These are phyloP conservation scores for Candida pseudoviswanathii DNA, from an alignment of 1,139 yeast genomes.

Conservation along the genomic window DNA sequence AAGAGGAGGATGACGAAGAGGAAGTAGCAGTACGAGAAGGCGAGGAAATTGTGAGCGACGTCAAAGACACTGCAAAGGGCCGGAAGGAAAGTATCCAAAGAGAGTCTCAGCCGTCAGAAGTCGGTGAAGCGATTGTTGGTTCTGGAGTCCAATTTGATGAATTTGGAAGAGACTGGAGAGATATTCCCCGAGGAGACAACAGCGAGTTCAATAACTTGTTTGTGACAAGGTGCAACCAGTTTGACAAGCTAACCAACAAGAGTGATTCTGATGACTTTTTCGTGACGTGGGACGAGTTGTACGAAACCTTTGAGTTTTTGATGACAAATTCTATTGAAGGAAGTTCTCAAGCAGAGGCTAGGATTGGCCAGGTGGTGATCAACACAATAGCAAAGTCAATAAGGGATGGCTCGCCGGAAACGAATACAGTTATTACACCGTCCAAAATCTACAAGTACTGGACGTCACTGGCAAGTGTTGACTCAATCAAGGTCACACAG, in stretches of 20 bases:
- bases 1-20: slow-evolving; percentile 33
- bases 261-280: slow-evolving; percentile 31
- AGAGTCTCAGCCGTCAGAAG: slow-evolving; percentile 11
- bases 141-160: slow-evolving; percentile 51
- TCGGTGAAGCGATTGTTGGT: slow-evolving; percentile 2
- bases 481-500: slow-evolving; percentile 25
- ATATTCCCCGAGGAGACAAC: slow-evolving; percentile 62
- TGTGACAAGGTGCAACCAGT: slow-evolving; percentile 19
- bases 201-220: slow-evolving; percentile 23
- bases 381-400: slow-evolving; percentile 57
- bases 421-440: slow-evolving; percentile 37
- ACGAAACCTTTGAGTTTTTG: slow-evolving; percentile 30
- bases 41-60: slow-evolving; percentile 8
- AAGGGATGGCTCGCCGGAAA: slow-evolving; percentile 28
- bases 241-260: slow-evolving; percentile 20
- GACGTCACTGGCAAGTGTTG: slow-evolving; percentile 35
- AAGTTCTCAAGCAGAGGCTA: slow-evolving; percentile 28
- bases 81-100: slow-evolving; percentile 6
- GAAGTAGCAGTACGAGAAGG: slow-evolving; percentile 19
- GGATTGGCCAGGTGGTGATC: slow-evolving; percentile 42
- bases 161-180: slow-evolving; percentile 69
- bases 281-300: slow-evolving; percentile 32
- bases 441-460: slow-evolving; percentile 52
- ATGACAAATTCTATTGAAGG: slow-evolving; percentile 29
- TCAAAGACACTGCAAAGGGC: not conserved